Percentiles rank a stretch among this genome's conserved stretches.
Conservation (phyloP, 2,329 filamentous ascomycete genomes). For the Pseudogymnoascus sp. region DNA sequence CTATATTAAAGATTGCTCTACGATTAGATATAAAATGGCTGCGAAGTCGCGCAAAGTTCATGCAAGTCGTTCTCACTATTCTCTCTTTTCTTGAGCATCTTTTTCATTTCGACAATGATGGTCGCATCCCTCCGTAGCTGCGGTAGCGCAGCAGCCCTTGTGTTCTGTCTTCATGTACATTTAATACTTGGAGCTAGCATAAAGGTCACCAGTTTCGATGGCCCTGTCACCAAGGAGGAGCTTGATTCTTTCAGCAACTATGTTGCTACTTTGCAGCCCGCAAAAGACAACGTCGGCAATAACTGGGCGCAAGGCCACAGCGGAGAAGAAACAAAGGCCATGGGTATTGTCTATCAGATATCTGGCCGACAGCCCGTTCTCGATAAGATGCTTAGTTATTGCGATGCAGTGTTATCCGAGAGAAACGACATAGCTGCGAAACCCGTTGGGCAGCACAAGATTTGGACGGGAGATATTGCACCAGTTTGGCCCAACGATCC, state of each 20-base stretch:
- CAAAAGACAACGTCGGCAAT: background rate
- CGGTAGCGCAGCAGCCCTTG: background rate
- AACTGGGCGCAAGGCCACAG: background rate
- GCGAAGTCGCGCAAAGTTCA: background rate
- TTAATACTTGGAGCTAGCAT: background rate
- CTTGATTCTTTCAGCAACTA: slow-evolving; percentile 16
- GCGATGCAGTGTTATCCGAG: slow-evolving; percentile 19
- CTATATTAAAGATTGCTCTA: background rate
- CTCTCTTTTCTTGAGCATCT: background rate
- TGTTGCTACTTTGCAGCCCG: background rate
- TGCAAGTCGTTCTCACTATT: background rate
- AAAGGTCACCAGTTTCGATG: slow-evolving; percentile 16
- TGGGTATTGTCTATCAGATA: slow-evolving; percentile 18
- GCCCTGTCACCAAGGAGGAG: slow-evolving; percentile 16
- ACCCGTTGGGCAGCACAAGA: slow-evolving; percentile 16
- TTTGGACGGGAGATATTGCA: slow-evolving; percentile 17
- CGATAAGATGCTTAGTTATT: slow-evolving; percentile 19
- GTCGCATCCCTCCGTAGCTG: background rate
- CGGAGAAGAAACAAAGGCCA: slow-evolving; percentile 18
- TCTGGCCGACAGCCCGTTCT: slow-evolving; percentile 15
- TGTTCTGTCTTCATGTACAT: background rate
- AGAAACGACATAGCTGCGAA: slow-evolving; percentile 17
- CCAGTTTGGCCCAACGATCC: slow-evolving; percentile 17
- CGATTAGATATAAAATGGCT: background rate
- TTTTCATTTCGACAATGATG: background rate